These are phyloP conservation scores for Rhodamnia argentea DNA, from an alignment of 345 rosid species.

Conservation along the genomic window DNA sequence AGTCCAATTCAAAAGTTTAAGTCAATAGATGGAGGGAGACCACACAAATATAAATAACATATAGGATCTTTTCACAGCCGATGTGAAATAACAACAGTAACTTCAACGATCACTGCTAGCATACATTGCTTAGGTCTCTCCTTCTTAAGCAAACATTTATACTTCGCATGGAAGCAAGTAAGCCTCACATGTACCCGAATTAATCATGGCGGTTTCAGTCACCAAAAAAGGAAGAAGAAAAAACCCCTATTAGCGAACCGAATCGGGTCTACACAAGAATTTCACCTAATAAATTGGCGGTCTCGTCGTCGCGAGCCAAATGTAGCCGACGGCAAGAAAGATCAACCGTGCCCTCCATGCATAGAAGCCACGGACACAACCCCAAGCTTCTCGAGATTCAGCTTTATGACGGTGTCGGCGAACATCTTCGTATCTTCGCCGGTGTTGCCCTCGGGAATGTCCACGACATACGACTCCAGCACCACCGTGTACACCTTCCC, in stretches of 20 bases:
- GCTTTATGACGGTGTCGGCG: slow-evolving; percentile 82
- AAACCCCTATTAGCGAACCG: background rate
- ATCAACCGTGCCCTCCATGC: slow-evolving; percentile 24
- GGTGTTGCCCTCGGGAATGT: slow-evolving; percentile 76
- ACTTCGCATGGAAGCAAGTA: background rate
- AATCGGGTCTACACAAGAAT: background rate
- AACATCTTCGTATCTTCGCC: slow-evolving; percentile 80
- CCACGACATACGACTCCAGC: slow-evolving; percentile 70
- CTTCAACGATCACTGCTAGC: background rate
- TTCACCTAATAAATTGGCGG: background rate
- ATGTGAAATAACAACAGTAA: too few species aligned
- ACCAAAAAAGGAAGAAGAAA: background rate
- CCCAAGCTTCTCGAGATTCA: slow-evolving; percentile 83
- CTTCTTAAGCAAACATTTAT: background rate
- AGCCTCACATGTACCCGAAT: background rate
- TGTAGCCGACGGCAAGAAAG: background rate
- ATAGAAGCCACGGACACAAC: slow-evolving; percentile 34
- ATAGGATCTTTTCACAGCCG: too few species aligned
- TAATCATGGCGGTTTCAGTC: background rate
- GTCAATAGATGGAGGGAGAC: too few species aligned
- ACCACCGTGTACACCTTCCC: slow-evolving; percentile 48
- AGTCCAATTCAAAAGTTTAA: too few species aligned
- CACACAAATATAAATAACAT: too few species aligned
- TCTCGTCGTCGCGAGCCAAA: too few species aligned
- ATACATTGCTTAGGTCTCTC: background rate